Evolutionary conservation across 306 rosid genomes (phyloP).

Genomic region (Dalbergia cochinchinensis): DNA sequence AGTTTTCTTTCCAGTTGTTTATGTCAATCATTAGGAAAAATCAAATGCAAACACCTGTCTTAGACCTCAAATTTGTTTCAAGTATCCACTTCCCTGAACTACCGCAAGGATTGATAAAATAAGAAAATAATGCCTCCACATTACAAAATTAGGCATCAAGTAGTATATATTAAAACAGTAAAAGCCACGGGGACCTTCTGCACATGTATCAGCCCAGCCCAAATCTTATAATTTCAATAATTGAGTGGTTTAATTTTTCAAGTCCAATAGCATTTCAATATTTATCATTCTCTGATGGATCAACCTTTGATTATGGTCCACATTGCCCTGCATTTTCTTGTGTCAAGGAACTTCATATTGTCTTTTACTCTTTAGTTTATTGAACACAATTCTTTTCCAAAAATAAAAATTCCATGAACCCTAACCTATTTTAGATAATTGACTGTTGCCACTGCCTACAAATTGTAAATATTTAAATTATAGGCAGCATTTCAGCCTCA

Average conservation of each 20-base stretch:
- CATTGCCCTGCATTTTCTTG: neutral
- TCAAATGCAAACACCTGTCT: neutral
- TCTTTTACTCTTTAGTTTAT: neutral
- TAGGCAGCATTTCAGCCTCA: neutral
- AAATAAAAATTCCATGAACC: constrained; percentile 5
- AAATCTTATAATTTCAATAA: constrained; percentile 7
- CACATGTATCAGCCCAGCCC: neutral
- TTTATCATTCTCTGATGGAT: constrained; percentile 5
- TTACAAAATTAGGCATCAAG: neutral
- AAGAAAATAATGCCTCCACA: neutral
- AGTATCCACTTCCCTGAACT: neutral
- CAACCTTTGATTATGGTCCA: neutral
- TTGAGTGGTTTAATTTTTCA: neutral
- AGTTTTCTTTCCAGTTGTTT: neutral
- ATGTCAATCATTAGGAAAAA: constrained; percentile 16
- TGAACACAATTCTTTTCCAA: neutral
- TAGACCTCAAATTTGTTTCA: neutral
- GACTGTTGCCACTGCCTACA: neutral
- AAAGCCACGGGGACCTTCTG: constrained; percentile 4
- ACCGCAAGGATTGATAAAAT: neutral
- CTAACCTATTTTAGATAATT: neutral
- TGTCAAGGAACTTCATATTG: no score
- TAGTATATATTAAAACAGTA: neutral
- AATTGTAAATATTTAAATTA: constrained; percentile 11
- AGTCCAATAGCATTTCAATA: neutral